Evolutionary conservation across 176 grass and related monocot species (phyloP).

Genomic region (Calamus simplicifolius): DNA sequence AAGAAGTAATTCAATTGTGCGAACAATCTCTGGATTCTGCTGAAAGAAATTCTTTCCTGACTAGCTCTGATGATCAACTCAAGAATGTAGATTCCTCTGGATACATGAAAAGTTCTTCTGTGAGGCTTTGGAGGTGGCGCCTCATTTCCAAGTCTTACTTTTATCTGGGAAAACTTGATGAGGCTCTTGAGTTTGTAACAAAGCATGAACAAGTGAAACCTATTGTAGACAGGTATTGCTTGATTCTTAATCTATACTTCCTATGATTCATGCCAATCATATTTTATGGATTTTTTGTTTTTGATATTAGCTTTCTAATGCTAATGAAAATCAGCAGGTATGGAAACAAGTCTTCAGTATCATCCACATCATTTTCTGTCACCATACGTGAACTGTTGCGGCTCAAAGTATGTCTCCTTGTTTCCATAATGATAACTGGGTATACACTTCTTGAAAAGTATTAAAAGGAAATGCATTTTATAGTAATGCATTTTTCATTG

Average conservation of each 20-base stretch:
- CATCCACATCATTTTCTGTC: conserved; percentile 30
- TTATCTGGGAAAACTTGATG: conserved; percentile 80
- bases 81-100: conserved; percentile 17
- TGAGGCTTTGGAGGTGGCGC: conserved; percentile 39
- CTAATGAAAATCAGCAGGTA: conserved; percentile 13
- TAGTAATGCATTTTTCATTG: no score
- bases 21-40: conserved; percentile 43
- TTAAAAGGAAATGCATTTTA: no score
- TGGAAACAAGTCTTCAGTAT: conserved; percentile 28
- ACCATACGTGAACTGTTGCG: conserved; percentile 44
- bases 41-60: conserved; percentile 41
- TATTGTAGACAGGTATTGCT: conserved; percentile 33
- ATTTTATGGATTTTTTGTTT: not conserved
- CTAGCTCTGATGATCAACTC: conserved; percentile 12
- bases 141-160: conserved; percentile 80
- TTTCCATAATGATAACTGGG: not conserved
- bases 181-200: conserved; percentile 70
- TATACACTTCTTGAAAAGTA: no score
- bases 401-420: conserved; percentile 49
- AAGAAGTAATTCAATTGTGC: conserved; percentile 66
- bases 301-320: conserved; percentile 1
- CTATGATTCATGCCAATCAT: not conserved
- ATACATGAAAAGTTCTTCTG: conserved; percentile 22
- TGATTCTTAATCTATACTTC: no score
- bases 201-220: conserved; percentile 52